Evolutionary conservation across 2,329 filamentous ascomycete genomes (phyloP), one percentile per base, ranked within the genome.

Genomic region (Venturia asperata): DNA sequence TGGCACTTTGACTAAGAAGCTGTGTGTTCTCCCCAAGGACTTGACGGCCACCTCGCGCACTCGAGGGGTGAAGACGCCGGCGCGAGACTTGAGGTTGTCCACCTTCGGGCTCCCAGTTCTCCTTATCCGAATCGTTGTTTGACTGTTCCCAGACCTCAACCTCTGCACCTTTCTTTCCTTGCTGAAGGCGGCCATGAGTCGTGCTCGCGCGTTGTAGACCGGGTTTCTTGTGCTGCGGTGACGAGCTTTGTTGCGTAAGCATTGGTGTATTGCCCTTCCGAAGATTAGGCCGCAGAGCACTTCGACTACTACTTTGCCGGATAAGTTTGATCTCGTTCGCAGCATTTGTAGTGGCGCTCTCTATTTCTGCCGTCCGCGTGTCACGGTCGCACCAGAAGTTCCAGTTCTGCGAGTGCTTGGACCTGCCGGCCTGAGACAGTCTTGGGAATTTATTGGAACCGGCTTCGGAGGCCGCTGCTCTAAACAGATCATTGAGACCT

Each of bases 341-440:
- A 64, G 90, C 91, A 69, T 83, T 90, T 9, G 85, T 85, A 15
- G 30, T 37, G 19, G 52, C 30, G 13, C 43, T 43, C 72, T 95
- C 91, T 70, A 90, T 87, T 76, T 93, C 89, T 11, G 90, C 89
- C 69, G 91, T 88, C 55, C 89, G 87, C 63, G 84, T 81, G 69
- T 94, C 90, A 9, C 87, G 87, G 72, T 96, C 91, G 71, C 91
- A 93, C 78, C 90, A 92, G 66, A 91, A 91, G 72, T 96, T 91
- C 93, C 93, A 97, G 7, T 89, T 90, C 62, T 92, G 87, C 21
- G 92, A 90, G 74, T 97, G 90, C 64, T 91, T 87, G 66, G 92
- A 96, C 65, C 93, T 41, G 77, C 73, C 65, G 70, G 71, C 56
- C 68, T 74, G 72, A 24, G 83, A 84, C 34, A 83, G 81, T 17